Conservation (phyloP, 208 protist genomes). For the Leishmania tarentolae region DNA sequence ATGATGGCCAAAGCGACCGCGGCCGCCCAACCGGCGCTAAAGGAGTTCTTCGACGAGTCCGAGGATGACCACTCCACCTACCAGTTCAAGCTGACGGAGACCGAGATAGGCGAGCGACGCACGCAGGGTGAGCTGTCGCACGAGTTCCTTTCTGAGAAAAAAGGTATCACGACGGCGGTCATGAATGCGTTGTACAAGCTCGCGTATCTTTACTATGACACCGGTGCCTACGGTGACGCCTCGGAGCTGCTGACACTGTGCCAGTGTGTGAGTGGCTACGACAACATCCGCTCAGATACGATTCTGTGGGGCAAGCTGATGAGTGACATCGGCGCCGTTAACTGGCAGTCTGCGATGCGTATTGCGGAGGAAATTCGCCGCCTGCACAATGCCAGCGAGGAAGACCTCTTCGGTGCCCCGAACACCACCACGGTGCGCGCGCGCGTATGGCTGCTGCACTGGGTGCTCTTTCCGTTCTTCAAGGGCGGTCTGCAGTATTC, state of each 20-base stretch:
- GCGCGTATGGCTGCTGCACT: slow-evolving; percentile 91
- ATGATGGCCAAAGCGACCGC: slow-evolving; percentile 58
- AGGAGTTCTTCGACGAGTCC: slow-evolving; percentile 74
- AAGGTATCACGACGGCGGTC: slow-evolving; percentile 68
- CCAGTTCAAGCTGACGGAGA: slow-evolving; percentile 77
- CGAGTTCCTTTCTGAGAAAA: slow-evolving; percentile 65
- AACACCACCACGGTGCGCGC: slow-evolving; percentile 69
- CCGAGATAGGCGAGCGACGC: slow-evolving; percentile 74
- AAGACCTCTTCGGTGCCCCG: slow-evolving; percentile 61
- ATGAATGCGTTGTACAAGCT: slow-evolving; percentile 80
- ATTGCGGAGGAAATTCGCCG: slow-evolving; percentile 73
- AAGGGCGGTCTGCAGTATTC: slow-evolving; percentile 85
- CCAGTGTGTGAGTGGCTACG: slow-evolving; percentile 81
- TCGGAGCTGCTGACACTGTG: slow-evolving; percentile 84
- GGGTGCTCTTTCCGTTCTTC: slow-evolving; percentile 94
- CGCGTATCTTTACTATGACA: slow-evolving; percentile 89
- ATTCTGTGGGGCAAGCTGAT: slow-evolving; percentile 90
- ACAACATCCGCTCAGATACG: slow-evolving; percentile 51
- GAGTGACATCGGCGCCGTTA: slow-evolving; percentile 79
- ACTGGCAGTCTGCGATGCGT: slow-evolving; percentile 84
- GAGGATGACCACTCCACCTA: slow-evolving; percentile 72
- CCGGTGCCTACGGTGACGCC: slow-evolving; percentile 77
- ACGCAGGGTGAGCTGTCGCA: slow-evolving; percentile 74
- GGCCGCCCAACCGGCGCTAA: slow-evolving; percentile 62
- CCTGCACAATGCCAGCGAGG: slow-evolving; percentile 71